Base-by-base conservation (phyloP, 2,329 filamentous ascomycete genomes). In the Calonectria fujianensis region DNA sequence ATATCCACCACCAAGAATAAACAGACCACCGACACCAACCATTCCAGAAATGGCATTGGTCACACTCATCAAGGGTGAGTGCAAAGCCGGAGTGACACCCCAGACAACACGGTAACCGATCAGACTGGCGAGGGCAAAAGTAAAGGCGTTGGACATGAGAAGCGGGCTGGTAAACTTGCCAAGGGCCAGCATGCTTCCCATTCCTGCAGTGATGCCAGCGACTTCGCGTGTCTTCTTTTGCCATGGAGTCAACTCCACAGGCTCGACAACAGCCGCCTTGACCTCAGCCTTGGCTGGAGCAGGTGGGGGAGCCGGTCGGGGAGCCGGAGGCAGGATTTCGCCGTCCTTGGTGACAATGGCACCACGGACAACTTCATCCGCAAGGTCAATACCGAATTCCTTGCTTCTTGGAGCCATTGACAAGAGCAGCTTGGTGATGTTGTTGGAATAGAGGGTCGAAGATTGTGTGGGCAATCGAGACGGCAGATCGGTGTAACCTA, bases 1-100 rank as follows among this genome's bases (percentile, higher is more conserved):
- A 81, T 93, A 94, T 31, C 95, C 95, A 37, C 95, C 95, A 16
- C 95, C 96, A 86, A 98, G 93, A 70, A 98, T 93, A 86, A 97
- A 98, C 77, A 98, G 89, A 16, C 96, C 95, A 72, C 95, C 96
- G 75, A 98, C 90, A 73, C 95, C 96, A 37, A 98, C 96, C 94
- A 98, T 95, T 85, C 94, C 95, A 39, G 95, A 97, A 79, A 98
- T 98, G 35, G 96, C 96, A 83, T 98, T 98, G 10, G 96, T 98
- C 45, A 97, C 95, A 79, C 94, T 96, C 96, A 98, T 98, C 7
- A 98, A 87, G 1, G 95, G 96, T 2, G 94, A 96, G 84, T 98
- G 96, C 7, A 98, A 88, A 45, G 95, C 95, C 10, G 95, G 95
- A 0, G 89, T 87, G 16, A 98, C 95, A 69, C 95, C 95, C 95